Evolutionary conservation across 371 early-diverging fungal genomes (phyloP).

Genomic region (Syncephalastrum racemosum): DNA sequence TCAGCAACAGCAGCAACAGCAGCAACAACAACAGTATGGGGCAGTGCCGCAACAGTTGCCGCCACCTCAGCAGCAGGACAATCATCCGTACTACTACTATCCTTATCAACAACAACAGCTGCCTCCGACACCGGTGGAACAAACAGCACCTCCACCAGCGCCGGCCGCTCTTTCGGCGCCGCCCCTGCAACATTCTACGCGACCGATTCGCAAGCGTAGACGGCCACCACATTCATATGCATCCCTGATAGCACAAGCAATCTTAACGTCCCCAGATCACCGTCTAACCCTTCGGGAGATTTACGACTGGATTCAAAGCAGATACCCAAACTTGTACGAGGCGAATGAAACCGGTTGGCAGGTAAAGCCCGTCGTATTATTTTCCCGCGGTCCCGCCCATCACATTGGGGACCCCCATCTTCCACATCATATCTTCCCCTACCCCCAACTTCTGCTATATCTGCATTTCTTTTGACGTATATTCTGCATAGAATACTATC

Average conservation of each 20-base stretch:
- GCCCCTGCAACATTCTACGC: conserved; percentile 4
- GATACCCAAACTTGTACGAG: conserved; percentile 66
- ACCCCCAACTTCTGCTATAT: neutral
- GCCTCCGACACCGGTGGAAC: neutral
- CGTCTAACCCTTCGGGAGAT: conserved; percentile 68
- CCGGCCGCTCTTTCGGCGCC: neutral
- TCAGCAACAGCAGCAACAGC: conserved; percentile 11
- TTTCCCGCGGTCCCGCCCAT: no score
- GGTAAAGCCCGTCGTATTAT: conserved; percentile 20
- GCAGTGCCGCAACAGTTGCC: conserved; percentile 7
- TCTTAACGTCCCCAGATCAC: conserved; percentile 52
- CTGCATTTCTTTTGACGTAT: conserved; percentile 3
- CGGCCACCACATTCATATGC: conserved; percentile 77
- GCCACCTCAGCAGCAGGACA: conserved; percentile 6
- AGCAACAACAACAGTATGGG: conserved; percentile 7
- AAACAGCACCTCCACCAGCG: neutral
- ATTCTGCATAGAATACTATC: conserved; percentile 58
- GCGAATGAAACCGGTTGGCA: conserved; percentile 71
- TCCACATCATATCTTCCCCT: neutral
- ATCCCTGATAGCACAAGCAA: conserved; percentile 71
- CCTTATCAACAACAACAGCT: neutral
- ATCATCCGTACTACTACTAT: no score
- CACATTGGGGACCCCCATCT: no score
- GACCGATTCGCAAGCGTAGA: conserved; percentile 41
- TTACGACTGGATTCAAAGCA: conserved; percentile 66